These are phyloP conservation scores for Penicillium cinerascens DNA, from an alignment of 495 filamentous ascomycete species.

Conservation along the genomic window DNA sequence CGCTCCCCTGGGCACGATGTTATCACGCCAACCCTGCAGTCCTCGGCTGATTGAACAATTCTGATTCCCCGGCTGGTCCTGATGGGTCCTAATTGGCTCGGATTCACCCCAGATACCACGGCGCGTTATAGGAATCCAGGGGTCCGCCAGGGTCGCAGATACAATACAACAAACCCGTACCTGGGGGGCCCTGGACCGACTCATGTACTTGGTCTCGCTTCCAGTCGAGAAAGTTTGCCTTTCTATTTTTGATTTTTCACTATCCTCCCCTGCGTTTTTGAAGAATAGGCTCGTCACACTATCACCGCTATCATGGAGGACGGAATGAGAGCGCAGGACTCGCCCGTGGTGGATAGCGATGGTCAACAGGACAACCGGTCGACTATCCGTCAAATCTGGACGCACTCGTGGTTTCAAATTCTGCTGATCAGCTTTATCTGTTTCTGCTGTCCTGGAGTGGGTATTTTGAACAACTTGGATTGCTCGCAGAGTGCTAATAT, in stretches of 20 bases:
- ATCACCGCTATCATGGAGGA: conserved; percentile 11
- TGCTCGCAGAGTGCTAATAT: background rate
- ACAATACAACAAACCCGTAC: conserved; percentile 1
- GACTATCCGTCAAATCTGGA: conserved; percentile 23
- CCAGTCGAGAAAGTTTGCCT: background rate
- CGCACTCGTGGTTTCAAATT: conserved; percentile 42
- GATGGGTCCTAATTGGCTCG: background rate
- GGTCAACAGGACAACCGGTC: conserved; percentile 6
- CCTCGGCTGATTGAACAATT: background rate
- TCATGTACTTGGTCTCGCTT: background rate
- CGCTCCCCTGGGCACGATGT: background rate
- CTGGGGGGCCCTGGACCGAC: background rate
- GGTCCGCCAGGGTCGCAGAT: conserved; percentile 9
- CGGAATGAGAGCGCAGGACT: conserved; percentile 1
- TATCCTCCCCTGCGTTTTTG: too few relatives aligned
- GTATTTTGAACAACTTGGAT: background rate
- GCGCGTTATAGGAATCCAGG: conserved; percentile 9
- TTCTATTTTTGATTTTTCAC: too few relatives aligned
- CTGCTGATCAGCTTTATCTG: conserved; percentile 58
- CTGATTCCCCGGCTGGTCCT: background rate
- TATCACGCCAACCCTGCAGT: background rate
- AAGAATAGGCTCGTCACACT: background rate
- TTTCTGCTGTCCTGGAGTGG: conserved; percentile 72
- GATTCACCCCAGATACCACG: conserved; percentile 9
- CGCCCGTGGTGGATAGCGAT: background rate